A percentile compares a stretch with the other conserved stretches of the same genome.
Conservation (phyloP, 495 filamentous ascomycete species). For the Aspergillus olivimuriae region DNA sequence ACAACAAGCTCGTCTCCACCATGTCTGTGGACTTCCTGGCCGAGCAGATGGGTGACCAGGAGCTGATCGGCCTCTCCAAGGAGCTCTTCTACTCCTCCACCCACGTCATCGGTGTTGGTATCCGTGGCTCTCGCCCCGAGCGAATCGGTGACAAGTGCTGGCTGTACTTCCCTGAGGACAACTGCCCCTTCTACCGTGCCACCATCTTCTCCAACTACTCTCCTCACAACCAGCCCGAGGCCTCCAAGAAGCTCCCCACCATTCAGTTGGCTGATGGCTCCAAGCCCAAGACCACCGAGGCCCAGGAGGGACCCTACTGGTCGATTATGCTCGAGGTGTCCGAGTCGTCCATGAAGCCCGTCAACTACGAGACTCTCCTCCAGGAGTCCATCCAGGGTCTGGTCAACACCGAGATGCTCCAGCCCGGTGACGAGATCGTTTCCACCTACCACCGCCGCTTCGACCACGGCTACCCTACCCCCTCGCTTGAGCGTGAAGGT, state of each 20-base stretch:
- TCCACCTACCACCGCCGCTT: slow-evolving; percentile 98
- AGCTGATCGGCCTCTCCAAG: slow-evolving; percentile 78
- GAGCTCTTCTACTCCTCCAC: slow-evolving; percentile 94
- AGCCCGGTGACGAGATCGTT: slow-evolving; percentile 87
- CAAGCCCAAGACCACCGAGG: slow-evolving; percentile 58
- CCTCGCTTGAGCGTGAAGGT: slow-evolving; percentile 88
- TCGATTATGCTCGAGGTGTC: slow-evolving; percentile 99
- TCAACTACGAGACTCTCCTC: slow-evolving; percentile 75
- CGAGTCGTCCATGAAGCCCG: slow-evolving; percentile 91
- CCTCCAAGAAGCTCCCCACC: slow-evolving; percentile 78
- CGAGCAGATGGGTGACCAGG: slow-evolving; percentile 79
- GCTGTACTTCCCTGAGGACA: slow-evolving; percentile 98
- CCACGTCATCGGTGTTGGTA: slow-evolving; percentile 93
- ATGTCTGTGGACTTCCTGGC: slow-evolving; percentile 93
- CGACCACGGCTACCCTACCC: slow-evolving; percentile 98
- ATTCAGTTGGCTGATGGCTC: slow-evolving; percentile 78
- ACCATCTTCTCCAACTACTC: slow-evolving; percentile 99
- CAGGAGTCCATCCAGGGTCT: slow-evolving; percentile 91
- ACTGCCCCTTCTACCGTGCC: slow-evolving; percentile 99
- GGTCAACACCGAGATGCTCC: slow-evolving; percentile 94
- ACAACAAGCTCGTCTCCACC: slow-evolving; percentile 87
- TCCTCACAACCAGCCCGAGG: slow-evolving; percentile 88
- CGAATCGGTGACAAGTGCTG: slow-evolving; percentile 99
- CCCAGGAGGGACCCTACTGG: slow-evolving; percentile 93
- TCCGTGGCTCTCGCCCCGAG: slow-evolving; percentile 88